Base-by-base conservation (phyloP, 2,329 filamentous ascomycete species). In the Rachicladosporium sp. region DNA sequence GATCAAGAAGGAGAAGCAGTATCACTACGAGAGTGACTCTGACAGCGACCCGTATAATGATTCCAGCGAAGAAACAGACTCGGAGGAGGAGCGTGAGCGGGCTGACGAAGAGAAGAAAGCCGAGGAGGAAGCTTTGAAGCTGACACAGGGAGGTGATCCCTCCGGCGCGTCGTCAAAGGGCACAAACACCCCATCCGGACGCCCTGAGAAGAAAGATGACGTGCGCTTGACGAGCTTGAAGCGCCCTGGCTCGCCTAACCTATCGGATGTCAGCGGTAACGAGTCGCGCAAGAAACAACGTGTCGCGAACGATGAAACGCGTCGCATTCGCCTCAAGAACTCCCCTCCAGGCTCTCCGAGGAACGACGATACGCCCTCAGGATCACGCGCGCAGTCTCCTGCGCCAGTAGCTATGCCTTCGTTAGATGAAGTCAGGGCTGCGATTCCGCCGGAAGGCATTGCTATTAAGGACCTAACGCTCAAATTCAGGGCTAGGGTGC, bases 251-350 rank as follows among this genome's bases (percentile, higher is more conserved):
- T 94, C 87, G 10, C 86, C 88, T 3, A 82, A 88, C 47, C 71
- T 83, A 27, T 95, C 87, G 2, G 89, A 96, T 57, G 86, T 86
- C 7, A 93, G 86, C 57, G 89, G 86, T 38, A 93, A 88, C 50
- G 89, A 96, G 58, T 89, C 84, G 1, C 80, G 82, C 48, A 87
- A 91, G 64, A 85, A 84, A 66, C 57, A 61, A 29, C 67, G 66
- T 51, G 47, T 40, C 29, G 33, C 44, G n/a, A 64, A 65, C 48
- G 48, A 27, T 27, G 35, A 6, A 44, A 41, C 33, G 40, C 40
- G 8, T 34, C 44, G 8, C 47, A 47, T 76, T 49, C 76, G 73
- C 56, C 59, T 76, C 37, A 64, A 66, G 42, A 60, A 66, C 38
- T 42, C 38, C 2, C 38, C 37, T 12, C 40, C 43, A 9, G 54